Conservation (phyloP, 305 asterid genomes). For the Rubia peregrina region DNA sequence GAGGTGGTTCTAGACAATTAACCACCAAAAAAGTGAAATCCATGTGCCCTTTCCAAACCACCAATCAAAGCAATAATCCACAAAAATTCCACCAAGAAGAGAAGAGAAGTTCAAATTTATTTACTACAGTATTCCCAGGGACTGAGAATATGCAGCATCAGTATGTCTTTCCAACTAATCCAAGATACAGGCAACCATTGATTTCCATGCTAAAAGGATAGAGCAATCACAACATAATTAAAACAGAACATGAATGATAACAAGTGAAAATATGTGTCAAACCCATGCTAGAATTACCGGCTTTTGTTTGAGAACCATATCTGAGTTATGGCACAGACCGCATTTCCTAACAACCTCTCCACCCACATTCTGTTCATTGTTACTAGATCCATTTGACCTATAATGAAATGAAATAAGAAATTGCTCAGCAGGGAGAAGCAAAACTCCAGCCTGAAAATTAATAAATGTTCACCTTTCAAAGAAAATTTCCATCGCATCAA, state of each 20-base stretch:
- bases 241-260: slow-evolving; percentile 8
- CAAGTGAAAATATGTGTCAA: background rate
- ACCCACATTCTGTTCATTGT: slow-evolving; percentile 46
- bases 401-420: slow-evolving; percentile 19
- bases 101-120: background rate
- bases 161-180: background rate
- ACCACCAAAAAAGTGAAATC: background rate
- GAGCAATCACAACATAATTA: background rate
- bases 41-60: background rate
- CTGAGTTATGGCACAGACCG: slow-evolving; percentile 66
- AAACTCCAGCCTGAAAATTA: background rate
- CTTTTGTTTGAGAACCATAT: slow-evolving; percentile 80
- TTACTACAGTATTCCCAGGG: background rate
- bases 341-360: slow-evolving; percentile 78
- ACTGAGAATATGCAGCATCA: background rate
- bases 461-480: slow-evolving; percentile 64
- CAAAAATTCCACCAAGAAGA: background rate
- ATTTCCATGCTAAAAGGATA: background rate
- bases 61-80: background rate
- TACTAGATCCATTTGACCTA: slow-evolving; percentile 68
- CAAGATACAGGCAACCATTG: background rate
- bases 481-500: slow-evolving; percentile 84
- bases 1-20: background rate
- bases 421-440: slow-evolving; percentile 18
- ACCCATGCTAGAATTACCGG: slow-evolving; percentile 48